Percentiles rank a stretch among this genome's conserved stretches.
Conservation (phyloP, 306 rosid species). For the Hippophae gyantsensis region DNA sequence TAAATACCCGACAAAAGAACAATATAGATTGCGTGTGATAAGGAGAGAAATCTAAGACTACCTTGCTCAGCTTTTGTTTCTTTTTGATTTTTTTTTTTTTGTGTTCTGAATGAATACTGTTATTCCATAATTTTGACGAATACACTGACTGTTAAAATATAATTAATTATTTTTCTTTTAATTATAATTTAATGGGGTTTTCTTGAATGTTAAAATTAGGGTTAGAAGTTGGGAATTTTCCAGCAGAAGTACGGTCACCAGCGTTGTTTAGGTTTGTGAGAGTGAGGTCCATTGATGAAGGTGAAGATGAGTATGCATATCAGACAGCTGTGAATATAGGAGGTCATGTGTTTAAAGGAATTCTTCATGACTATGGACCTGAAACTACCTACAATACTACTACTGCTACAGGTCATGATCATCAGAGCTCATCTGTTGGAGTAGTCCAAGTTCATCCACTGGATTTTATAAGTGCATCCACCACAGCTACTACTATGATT, state of each 20-base stretch:
- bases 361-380: constrained; percentile 74
- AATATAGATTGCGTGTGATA: constrained; percentile 50
- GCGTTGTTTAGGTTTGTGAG: constrained; percentile 75
- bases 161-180: constrained; percentile 4
- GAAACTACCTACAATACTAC: constrained; percentile 23
- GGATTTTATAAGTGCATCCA: constrained; percentile 37
- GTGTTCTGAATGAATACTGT: constrained; percentile 28
- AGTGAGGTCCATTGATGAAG: constrained; percentile 57
- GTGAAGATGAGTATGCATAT: constrained; percentile 76
- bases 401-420: constrained; percentile 20
- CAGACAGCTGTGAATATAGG: constrained; percentile 87
- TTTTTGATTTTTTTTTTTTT: constrained; percentile 25
- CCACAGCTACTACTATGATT: constrained; percentile 16
- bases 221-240: constrained; percentile 63
- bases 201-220: constrained; percentile 21
- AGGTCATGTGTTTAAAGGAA: constrained; percentile 81
- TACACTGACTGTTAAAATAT: constrained; percentile 32
- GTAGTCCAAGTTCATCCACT: constrained; percentile 33
- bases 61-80: constrained; percentile 15
- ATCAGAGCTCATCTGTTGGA: constrained; percentile 40
- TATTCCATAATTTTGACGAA: constrained; percentile 38
- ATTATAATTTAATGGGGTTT: neutral
- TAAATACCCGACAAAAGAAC: neutral
- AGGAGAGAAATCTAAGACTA: too few relatives aligned
- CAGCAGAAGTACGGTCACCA: constrained; percentile 48